phyloP scores from a whole-genome alignment of 345 rosid genomes.

The Citrus trifoliata region DNA sequence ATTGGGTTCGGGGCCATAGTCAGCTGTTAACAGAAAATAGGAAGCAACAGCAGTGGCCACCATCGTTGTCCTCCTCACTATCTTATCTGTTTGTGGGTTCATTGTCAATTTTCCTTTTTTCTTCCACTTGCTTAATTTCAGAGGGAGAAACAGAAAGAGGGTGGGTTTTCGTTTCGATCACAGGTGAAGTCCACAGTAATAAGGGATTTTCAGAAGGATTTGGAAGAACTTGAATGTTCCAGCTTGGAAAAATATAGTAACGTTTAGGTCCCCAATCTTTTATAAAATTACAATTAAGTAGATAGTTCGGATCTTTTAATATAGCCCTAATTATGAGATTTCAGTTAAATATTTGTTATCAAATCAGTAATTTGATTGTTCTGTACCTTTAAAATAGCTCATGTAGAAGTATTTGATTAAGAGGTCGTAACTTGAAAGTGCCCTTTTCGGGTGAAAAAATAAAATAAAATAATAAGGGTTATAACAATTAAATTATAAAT shows the following conservation, averaged over 20 bases:
- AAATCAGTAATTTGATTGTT: no score
- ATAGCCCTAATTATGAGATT: no score
- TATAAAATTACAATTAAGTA: no score
- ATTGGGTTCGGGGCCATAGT: conserved; percentile 87
- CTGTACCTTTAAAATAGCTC: no score
- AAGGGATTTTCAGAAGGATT: neutral
- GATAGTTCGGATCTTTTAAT: no score
- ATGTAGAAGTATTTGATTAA: no score
- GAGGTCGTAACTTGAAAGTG: no score
- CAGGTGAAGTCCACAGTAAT: neutral
- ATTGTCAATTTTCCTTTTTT: conserved; percentile 22
- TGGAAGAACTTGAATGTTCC: neutral
- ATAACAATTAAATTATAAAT: no score
- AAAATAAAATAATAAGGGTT: no score
- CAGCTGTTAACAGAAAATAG: conserved; percentile 85
- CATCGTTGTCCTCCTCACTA: conserved; percentile 80
- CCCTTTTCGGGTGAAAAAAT: no score
- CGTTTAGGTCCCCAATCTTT: no score
- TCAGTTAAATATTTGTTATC: no score
- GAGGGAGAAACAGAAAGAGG: neutral
- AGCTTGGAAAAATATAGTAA: neutral
- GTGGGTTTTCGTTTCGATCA: neutral
- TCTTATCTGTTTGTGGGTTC: conserved; percentile 64
- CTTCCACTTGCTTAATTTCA: neutral
- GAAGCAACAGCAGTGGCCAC: conserved; percentile 76